Evolutionary conservation across 495 filamentous ascomycete species (phyloP), one percentile per base, ranked within the genome.

Genomic region (Lineolata rhizophorae): DNA sequence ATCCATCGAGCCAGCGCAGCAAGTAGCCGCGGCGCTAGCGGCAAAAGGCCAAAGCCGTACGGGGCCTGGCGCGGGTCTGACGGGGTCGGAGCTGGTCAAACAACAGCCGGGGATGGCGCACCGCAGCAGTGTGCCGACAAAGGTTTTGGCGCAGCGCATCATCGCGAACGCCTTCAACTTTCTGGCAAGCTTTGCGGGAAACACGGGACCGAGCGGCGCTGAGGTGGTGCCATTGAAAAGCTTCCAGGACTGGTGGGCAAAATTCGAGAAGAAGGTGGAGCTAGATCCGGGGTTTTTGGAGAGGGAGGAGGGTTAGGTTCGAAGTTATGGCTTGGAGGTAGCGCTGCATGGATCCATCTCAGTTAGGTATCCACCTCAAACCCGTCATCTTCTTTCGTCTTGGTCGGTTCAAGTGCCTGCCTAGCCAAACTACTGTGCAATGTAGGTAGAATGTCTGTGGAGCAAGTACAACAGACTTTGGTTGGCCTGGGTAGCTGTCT

Each of bases 111-210:
- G 22, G 6, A n/a, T n/a, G n/a, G n/a, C n/a, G n/a, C n/a, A n/a
- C n/a, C n/a, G n/a, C n/a, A n/a, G n/a, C n/a, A n/a, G n/a, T n/a
- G 49, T 67, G 3, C 55, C 62, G 21, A 84, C 80, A 8, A 67
- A 82, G 44, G 56, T 76, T 17, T 57, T 99, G 11, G 87, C 87
- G 30, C 82, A 92, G 56, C 57, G 80, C 35, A 93, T 99, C 36
- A 93, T 95, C 40, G 71, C 73, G 39, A 91, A 92, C 50, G 84
- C 83, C n/a, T 99, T 93, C 44, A 93, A 95, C 52, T 95, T 91
- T 49, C 57, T 99, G 27, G 71, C 84, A 15, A 77, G 83, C 43
- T 95, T 91, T 61, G 75, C 74, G 27, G 61, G 60, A 29, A 54
- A 50, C 45, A 51, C 46, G 8, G 47, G 36, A 6, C 39, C 43